Percentiles rank a stretch among this genome's conserved stretches.
Evolutionary conservation across 371 early-diverging fungal genomes (phyloP).

Genomic region (Capillidium heterosporum): DNA sequence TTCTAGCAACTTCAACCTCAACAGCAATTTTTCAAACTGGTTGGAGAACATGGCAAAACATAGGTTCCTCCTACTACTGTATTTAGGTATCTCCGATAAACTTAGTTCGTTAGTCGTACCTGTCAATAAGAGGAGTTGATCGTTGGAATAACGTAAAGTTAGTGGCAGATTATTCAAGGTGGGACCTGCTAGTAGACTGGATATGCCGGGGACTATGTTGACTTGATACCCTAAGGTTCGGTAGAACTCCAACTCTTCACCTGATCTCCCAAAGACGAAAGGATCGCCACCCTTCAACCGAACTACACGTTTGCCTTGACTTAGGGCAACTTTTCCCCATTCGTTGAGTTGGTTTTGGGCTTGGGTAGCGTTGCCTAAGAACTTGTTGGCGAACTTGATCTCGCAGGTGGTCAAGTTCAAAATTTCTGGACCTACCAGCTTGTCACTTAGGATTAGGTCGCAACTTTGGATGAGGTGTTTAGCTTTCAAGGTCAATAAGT

Average conservation of each 20-base stretch:
- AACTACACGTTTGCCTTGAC: constrained; percentile 51
- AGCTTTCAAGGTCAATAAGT: constrained; percentile 60
- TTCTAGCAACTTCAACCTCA: too few species aligned
- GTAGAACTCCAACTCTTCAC: constrained; percentile 69
- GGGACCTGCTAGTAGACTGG: constrained; percentile 55
- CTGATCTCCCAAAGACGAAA: constrained; percentile 82
- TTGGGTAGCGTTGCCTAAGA: constrained; percentile 53
- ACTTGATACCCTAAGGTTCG: constrained; percentile 37
- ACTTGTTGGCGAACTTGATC: constrained; percentile 43
- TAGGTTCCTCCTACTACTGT: too few species aligned
- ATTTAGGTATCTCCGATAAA: too few species aligned
- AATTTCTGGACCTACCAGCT: constrained; percentile 55
- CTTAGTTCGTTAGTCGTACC: constrained; percentile 32
- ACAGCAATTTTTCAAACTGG: too few species aligned
- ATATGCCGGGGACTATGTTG: constrained; percentile 67
- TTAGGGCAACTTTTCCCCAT: constrained; percentile 35
- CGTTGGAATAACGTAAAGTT: constrained; percentile 74
- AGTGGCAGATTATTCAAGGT: constrained; percentile 62
- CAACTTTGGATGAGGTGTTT: constrained; percentile 41
- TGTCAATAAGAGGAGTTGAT: constrained; percentile 68
- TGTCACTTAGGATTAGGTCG: constrained; percentile 69
- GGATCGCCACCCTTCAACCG: constrained; percentile 84
- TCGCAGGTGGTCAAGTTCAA: constrained; percentile 29
- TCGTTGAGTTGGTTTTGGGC: constrained; percentile 67
- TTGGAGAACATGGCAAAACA: too few species aligned